These are phyloP conservation scores for Suillus luteus DNA, from an alignment of 768 basidiomycete genomes.

Conservation along the genomic window DNA sequence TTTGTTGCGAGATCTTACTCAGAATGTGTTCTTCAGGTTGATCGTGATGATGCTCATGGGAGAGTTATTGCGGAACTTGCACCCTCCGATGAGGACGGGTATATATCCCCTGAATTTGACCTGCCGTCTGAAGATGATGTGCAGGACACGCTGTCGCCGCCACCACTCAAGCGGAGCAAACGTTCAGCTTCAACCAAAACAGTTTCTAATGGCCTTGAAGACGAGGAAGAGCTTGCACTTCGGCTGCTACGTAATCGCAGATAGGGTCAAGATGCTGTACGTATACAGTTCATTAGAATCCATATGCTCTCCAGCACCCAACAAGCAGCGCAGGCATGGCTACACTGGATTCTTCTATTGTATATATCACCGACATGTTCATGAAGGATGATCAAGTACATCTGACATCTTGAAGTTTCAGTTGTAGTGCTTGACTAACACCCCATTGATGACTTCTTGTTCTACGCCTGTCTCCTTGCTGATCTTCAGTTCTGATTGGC, in stretches of 20 bases:
- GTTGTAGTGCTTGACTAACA: constrained; percentile 59
- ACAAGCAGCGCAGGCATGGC: neutral
- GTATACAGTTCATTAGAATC: neutral
- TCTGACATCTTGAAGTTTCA: constrained; percentile 25
- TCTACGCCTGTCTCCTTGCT: constrained; percentile 47
- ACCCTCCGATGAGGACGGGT: constrained; percentile 58
- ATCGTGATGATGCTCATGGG: constrained; percentile 32
- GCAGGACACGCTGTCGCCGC: constrained; percentile 25
- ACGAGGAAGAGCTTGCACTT: constrained; percentile 68
- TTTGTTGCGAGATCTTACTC: constrained; percentile 3
- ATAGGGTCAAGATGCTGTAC: constrained; percentile 2
- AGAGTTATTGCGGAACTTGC: constrained; percentile 33
- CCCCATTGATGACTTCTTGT: constrained; percentile 55
- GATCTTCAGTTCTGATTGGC: constrained; percentile 45
- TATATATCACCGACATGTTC: neutral
- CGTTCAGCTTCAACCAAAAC: constrained; percentile 15
- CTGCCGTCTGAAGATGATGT: constrained; percentile 43
- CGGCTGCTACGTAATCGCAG: constrained; percentile 46
- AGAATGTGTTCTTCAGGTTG: constrained; percentile 15
- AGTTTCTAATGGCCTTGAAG: constrained; percentile 41
- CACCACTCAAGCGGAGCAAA: constrained; percentile 36
- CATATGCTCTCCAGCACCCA: neutral
- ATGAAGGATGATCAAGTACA: constrained; percentile 9
- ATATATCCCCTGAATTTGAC: constrained; percentile 72
- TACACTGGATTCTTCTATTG: neutral